Evolutionary conservation across 441 rosid species (phyloP), one percentile per base, ranked within the genome.

Genomic region (Croton laevigatus): DNA sequence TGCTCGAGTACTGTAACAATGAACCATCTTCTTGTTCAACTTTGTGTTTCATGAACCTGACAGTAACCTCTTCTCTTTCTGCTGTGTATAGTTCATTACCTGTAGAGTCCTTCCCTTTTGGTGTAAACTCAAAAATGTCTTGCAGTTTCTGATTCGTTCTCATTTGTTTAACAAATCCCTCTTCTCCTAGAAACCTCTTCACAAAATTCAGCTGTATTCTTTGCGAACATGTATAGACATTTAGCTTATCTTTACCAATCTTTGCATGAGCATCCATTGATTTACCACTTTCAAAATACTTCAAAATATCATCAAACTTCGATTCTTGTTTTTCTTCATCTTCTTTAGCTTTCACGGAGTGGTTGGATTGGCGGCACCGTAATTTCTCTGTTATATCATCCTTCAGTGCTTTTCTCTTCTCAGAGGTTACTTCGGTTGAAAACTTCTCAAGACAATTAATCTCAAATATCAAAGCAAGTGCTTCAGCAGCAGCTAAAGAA

Each of bases 111-210:
- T 54, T 57, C 59, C 32, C 27, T 53, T 7, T 42, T 4, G 77
- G 77, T 5, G 20, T 36, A 36, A 59, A 59, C n/a, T 53, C 68
- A 27, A 71, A 71, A 17, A 75, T 49, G 40, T 42, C 5, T 3
- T 71, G 75, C 34, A 75, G 34, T 32, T 59, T 59, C 27, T 71
- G 67, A 67, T 75, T 75, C 62, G 8, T 57, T 55, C 32, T 65
- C 71, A 65, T 58, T 14, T 70, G 74, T 49, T 51, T 44, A 1
- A 60, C 44, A 40, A 75, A 70, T 32, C 71, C 74, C 36, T 62
- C 72, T 44, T 60, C 60, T 34, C 79, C 71, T 10, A 75, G 64
- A 65, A 75, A 75, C 0, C 51, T 53, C 79, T 61, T 61, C 22
- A 71, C 6, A 37, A 51, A 75, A 32, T 70, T 60, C 52, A 71